Base-by-base conservation (phyloP, 1,139 yeast genomes). In the Torulaspora pretoriensis region DNA sequence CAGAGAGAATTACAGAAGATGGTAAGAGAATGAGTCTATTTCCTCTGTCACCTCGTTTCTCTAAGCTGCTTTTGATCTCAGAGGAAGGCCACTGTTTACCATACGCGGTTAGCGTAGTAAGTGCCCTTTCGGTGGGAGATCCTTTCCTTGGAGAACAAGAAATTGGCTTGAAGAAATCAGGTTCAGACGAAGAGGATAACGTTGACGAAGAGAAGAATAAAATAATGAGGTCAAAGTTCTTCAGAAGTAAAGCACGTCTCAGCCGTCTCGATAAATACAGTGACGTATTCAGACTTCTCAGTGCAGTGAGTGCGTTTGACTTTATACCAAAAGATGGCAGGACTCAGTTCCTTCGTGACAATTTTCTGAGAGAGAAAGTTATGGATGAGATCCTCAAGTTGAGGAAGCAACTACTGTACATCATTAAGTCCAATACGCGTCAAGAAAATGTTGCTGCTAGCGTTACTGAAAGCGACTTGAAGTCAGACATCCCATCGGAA, bases 121-220 rank as follows among this genome's bases (percentile, higher is more conserved):
- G 97, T 14, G 96, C 92, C 0, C 68, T 94, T 34, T 83, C 97
- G 0, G 97, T 92, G 36, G 97, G 97, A 3, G 96, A 90, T 58
- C 96, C 96, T 5, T 87, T 89, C 57, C 68, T 88, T 30, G 74
- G 74, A 22, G 94, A 84, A 58, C 77, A 75, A 54, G 96, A 87
- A 59, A 60, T 85, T 13, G 89, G 89, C 0, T 35, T 47, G 35
- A 50, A 51, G 33, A 47, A 51, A 35, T 54, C 54, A 2, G 56
- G 51, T 6, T 60, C 50, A 6, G 61, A 59, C 7, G 58, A 54
- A 9, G 61, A 55, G 3, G 61, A 52, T 4, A 57, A 52, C 0
- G 61, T 53, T 8, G 56, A 53, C 14, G 65, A 64, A 35, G 60
- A 75, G 47, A 67, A 61, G 8, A 72, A 68, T 53, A 70, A 77